Percentiles rank a stretch among this genome's conserved stretches.
phyloP scores from a whole-genome alignment of 2,329 filamentous ascomycete species.

The Colletotrichum agaves region DNA sequence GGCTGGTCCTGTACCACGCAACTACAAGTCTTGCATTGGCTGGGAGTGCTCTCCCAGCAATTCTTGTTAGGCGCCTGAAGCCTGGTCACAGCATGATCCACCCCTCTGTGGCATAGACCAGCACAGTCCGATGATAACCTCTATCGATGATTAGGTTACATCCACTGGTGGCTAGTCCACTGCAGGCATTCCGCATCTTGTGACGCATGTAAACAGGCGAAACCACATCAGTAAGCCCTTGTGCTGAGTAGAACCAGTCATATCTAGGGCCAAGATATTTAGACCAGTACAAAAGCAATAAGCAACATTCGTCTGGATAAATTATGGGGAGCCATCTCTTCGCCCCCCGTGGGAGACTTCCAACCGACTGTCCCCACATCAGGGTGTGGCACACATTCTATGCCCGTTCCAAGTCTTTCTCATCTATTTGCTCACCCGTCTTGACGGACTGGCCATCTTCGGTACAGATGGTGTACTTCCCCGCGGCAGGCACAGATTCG shows the following conservation, averaged over 20 bases:
- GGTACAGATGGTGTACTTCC: slow-evolving; percentile 6
- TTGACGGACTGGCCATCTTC: not conserved
- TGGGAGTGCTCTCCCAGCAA: not conserved
- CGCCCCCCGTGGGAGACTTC: not conserved
- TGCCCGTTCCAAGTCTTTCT: slow-evolving; percentile 10
- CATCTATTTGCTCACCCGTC: not conserved
- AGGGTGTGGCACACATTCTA: not conserved
- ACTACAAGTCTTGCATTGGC: not conserved
- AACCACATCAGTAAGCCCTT: not conserved
- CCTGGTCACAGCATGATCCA: not conserved
- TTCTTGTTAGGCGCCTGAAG: not conserved
- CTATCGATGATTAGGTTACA: not conserved
- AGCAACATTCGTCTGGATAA: not conserved
- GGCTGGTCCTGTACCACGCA: not conserved
- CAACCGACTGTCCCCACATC: not conserved
- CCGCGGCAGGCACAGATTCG: slow-evolving; percentile 1
- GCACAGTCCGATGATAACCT: not conserved
- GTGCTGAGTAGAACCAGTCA: not conserved
- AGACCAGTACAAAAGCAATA: not conserved
- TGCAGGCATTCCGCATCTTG: not conserved
- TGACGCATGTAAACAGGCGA: not conserved
- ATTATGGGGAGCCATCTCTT: not conserved
- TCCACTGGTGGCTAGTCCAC: not conserved
- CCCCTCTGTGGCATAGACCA: not conserved
- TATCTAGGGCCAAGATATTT: not conserved